These are phyloP conservation scores for Neonectria coccinea DNA, from an alignment of 2,329 filamentous ascomycete genomes.

Conservation along the genomic window DNA sequence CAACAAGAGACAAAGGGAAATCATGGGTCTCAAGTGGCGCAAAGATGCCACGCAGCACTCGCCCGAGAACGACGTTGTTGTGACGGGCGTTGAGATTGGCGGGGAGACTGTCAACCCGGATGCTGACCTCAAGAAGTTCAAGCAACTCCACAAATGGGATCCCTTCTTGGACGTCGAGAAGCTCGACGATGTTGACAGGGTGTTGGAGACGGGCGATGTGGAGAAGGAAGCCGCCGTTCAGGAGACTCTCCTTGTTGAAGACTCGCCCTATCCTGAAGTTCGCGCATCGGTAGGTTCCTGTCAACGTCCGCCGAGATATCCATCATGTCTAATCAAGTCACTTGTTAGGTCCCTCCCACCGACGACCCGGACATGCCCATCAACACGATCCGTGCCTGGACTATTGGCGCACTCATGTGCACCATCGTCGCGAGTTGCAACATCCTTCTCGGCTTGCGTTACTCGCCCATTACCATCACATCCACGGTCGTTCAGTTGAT, in stretches of 20 bases:
- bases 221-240: conserved; percentile 68
- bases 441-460: conserved; percentile 70
- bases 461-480: conserved; percentile 69
- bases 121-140: conserved; percentile 64
- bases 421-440: conserved; percentile 71
- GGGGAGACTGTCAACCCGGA: conserved; percentile 47
- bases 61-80: conserved; percentile 53
- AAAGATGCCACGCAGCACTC: conserved; percentile 58
- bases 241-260: conserved; percentile 69
- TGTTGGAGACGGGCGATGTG: conserved; percentile 64
- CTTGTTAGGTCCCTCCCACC: conserved; percentile 1
- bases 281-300: conserved; percentile 31
- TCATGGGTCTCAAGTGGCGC: conserved; percentile 41
- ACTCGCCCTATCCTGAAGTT: conserved; percentile 76
- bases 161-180: conserved; percentile 73
- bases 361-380: conserved; percentile 62
- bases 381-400: conserved; percentile 74
- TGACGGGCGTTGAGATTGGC: conserved; percentile 52
- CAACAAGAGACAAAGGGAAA: neutral
- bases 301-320: neutral
- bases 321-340: neutral
- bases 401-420: conserved; percentile 69
- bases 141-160: conserved; percentile 71
- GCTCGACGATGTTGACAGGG: conserved; percentile 69
- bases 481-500: conserved; percentile 72